A percentile compares a stretch with the other conserved stretches of the same genome.
phyloP scores from a whole-genome alignment of 2,329 filamentous ascomycete species.

The Xylaria hypoxylon region DNA sequence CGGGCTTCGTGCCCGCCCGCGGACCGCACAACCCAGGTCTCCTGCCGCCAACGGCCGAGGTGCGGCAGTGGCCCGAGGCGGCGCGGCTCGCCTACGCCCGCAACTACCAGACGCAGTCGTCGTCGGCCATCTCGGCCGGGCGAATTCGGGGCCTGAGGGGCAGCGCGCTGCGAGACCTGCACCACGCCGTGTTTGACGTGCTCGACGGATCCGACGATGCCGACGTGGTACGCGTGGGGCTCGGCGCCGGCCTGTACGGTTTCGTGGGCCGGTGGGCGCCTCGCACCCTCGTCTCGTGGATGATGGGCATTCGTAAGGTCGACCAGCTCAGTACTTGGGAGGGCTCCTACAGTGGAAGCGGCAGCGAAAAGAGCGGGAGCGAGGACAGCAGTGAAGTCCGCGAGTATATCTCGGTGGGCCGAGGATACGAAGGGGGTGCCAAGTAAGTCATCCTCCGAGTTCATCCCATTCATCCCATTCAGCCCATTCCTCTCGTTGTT shows the following conservation, averaged over 20 bases:
- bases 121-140: slow-evolving; percentile 66
- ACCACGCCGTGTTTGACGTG: slow-evolving; percentile 91
- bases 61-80: slow-evolving; percentile 72
- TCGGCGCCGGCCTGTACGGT: slow-evolving; percentile 86
- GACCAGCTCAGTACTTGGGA: slow-evolving; percentile 68
- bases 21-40: slow-evolving; percentile 52
- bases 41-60: slow-evolving; percentile 60
- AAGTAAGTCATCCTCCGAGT: slow-evolving; percentile 32
- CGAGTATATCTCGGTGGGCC: slow-evolving; percentile 55
- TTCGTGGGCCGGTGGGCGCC: slow-evolving; percentile 87
- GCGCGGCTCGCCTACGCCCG: slow-evolving; percentile 70
- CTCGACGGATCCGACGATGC: slow-evolving; percentile 73
- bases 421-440: slow-evolving; percentile 40
- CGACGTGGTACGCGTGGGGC: slow-evolving; percentile 80
- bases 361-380: slow-evolving; percentile 47
- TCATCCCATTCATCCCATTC: neutral
- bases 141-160: slow-evolving; percentile 72
- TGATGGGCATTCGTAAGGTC: slow-evolving; percentile 82
- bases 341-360: slow-evolving; percentile 52
- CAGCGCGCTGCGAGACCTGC: slow-evolving; percentile 80
- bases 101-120: slow-evolving; percentile 69
- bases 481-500: too few species aligned
- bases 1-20: slow-evolving; percentile 66
- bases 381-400: slow-evolving; percentile 49
- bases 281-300: slow-evolving; percentile 83